phyloP scores from a whole-genome alignment of 352 stramenopile genomes.

The Globisporangium rhizosaccharum region DNA sequence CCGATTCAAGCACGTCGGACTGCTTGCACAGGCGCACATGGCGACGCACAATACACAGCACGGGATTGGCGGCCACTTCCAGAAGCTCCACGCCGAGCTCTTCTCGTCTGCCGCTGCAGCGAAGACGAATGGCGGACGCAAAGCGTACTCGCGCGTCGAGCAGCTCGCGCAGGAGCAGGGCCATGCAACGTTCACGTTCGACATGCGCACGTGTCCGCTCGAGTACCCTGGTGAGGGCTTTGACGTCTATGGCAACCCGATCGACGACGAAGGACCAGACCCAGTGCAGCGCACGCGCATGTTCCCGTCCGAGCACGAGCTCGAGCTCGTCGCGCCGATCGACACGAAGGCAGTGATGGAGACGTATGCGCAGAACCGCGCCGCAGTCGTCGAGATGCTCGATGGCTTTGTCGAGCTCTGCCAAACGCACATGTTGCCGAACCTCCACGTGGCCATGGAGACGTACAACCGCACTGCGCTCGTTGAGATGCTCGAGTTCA shows the following conservation, averaged over 20 bases:
- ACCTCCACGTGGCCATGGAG: slow-evolving; percentile 30
- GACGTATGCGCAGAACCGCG: slow-evolving; percentile 60
- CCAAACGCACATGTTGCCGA: slow-evolving; percentile 41
- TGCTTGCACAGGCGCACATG: slow-evolving; percentile 39
- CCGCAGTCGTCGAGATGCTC: slow-evolving; percentile 62
- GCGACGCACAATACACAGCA: slow-evolving; percentile 12
- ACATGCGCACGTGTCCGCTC: slow-evolving; percentile 19
- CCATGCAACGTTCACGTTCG: slow-evolving; percentile 4
- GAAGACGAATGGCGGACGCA: background rate
- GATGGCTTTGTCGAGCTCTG: slow-evolving; percentile 59
- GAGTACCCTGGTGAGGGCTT: slow-evolving; percentile 29
- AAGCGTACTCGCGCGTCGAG: slow-evolving; percentile 11
- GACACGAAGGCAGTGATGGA: slow-evolving; percentile 46
- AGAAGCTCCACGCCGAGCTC: slow-evolving; percentile 49
- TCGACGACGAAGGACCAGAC: slow-evolving; percentile 16
- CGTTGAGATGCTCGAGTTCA: slow-evolving; percentile 65
- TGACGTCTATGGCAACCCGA: slow-evolving; percentile 27
- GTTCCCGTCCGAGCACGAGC: slow-evolving; percentile 43
- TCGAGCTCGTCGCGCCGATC: slow-evolving; percentile 51
- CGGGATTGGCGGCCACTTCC: slow-evolving; percentile 64
- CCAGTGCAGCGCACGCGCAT: slow-evolving; percentile 16
- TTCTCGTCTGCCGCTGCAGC: slow-evolving; percentile 1
- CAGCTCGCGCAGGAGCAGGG: slow-evolving; percentile 18
- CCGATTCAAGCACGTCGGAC: slow-evolving; percentile 56
- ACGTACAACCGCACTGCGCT: slow-evolving; percentile 37